A percentile compares a stretch with the other conserved stretches of the same genome.
phyloP scores from a whole-genome alignment of 148 eudicot genomes.

The Spergularia bocconei region DNA sequence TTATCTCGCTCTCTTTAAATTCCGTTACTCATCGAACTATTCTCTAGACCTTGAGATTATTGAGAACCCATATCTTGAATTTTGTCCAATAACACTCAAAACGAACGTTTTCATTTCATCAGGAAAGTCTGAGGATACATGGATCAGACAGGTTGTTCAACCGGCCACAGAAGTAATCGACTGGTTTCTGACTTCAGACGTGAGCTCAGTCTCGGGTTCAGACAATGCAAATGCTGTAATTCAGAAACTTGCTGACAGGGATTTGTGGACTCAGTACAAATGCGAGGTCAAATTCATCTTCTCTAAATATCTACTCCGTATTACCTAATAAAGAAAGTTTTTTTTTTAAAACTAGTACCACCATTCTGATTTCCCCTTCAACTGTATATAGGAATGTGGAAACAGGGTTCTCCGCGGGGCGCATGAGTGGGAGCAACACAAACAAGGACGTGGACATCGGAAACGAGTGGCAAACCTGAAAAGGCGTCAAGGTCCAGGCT shows the following conservation, averaged over 20 bases:
- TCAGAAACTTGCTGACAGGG: slow-evolving; percentile 45
- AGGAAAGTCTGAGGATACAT: slow-evolving; percentile 58
- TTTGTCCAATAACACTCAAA: background rate
- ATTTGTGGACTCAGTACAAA: slow-evolving; percentile 74
- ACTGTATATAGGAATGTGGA: slow-evolving; percentile 59
- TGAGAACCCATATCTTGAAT: background rate
- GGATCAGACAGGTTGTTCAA: slow-evolving; percentile 59
- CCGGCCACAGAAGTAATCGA: slow-evolving; percentile 55
- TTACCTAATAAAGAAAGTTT: too few relatives aligned
- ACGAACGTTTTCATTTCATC: slow-evolving; percentile 10
- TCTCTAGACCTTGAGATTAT: background rate
- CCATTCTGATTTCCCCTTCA: background rate
- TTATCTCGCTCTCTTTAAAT: slow-evolving; percentile 4
- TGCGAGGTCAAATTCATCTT: slow-evolving; percentile 54
- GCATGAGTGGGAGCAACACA: slow-evolving; percentile 92
- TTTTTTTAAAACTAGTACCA: too few relatives aligned
- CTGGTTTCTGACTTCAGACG: slow-evolving; percentile 43
- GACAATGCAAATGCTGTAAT: slow-evolving; percentile 20
- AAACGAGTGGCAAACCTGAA: slow-evolving; percentile 54
- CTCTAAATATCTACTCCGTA: background rate
- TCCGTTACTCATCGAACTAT: background rate
- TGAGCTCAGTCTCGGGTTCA: slow-evolving; percentile 18
- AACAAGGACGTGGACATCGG: slow-evolving; percentile 76
- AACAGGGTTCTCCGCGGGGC: slow-evolving; percentile 77
- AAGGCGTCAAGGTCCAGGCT: slow-evolving; percentile 35